Conservation (phyloP, 1,139 yeast genomes). For the Pichia sp. region DNA sequence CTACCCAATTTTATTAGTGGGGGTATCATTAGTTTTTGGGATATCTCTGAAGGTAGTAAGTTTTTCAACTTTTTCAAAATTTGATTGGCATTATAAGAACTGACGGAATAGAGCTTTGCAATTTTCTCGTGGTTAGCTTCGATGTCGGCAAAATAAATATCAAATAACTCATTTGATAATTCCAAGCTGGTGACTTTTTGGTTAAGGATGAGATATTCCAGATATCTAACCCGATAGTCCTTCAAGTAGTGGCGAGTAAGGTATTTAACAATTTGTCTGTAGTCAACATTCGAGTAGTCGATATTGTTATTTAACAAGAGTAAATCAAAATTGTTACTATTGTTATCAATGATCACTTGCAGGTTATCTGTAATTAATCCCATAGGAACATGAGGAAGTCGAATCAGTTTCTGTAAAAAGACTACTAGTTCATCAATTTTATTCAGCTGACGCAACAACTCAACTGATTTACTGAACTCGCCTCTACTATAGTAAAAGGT, state of each 20-base stretch:
- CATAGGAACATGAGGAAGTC: slow-evolving; percentile 45
- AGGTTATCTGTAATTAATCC: slow-evolving; percentile 58
- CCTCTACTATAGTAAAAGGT: slow-evolving; percentile 70
- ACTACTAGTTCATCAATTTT: slow-evolving; percentile 40
- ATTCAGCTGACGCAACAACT: slow-evolving; percentile 40
- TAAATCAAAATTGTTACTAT: slow-evolving; percentile 40
- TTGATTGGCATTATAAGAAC: slow-evolving; percentile 34
- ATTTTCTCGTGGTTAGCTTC: slow-evolving; percentile 24
- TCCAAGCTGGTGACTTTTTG: slow-evolving; percentile 40
- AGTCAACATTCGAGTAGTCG: slow-evolving; percentile 58
- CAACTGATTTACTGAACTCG: slow-evolving; percentile 65
- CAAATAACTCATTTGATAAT: slow-evolving; percentile 51
- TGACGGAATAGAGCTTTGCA: slow-evolving; percentile 26
- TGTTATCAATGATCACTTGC: slow-evolving; percentile 34
- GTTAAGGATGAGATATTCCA: slow-evolving; percentile 56
- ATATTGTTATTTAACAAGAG: slow-evolving; percentile 67
- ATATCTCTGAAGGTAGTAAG: slow-evolving; percentile 4
- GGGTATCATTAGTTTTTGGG: slow-evolving; percentile 47
- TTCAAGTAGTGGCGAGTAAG: slow-evolving; percentile 28
- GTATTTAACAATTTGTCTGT: slow-evolving; percentile 48
- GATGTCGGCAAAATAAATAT: slow-evolving; percentile 43
- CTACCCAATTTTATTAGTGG: slow-evolving; percentile 58
- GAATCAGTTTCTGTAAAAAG: slow-evolving; percentile 50
- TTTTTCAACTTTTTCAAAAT: slow-evolving; percentile 27
- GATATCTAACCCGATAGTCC: slow-evolving; percentile 45